A percentile compares a stretch with the other conserved stretches of the same genome.
Evolutionary conservation across 176 grass and related monocot species (phyloP).

Genomic region (Musa itinerans): DNA sequence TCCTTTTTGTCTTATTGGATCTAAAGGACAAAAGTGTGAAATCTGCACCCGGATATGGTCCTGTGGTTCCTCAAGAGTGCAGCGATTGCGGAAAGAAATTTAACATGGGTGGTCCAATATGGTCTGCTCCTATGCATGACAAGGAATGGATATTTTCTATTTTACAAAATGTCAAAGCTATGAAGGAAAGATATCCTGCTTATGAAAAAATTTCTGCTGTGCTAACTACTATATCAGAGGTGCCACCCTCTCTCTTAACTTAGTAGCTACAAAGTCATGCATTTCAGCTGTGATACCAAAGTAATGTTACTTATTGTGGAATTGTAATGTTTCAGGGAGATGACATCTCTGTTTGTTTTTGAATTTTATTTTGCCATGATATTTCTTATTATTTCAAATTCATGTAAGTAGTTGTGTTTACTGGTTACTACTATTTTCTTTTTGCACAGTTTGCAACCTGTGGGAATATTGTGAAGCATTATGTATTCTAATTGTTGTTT

Average conservation of each 20-base stretch:
- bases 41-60: constrained; percentile 76
- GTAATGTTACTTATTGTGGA: no score
- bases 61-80: constrained; percentile 87
- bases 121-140: constrained; percentile 94
- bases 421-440: no score
- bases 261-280: background rate
- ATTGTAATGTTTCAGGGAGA: no score
- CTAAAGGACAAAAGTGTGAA: constrained; percentile 72
- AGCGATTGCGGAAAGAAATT: constrained; percentile 77
- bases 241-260: constrained; percentile 12
- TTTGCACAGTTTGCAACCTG: no score
- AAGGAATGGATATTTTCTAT: constrained; percentile 90
- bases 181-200: constrained; percentile 88
- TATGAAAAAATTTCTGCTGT: constrained; percentile 83
- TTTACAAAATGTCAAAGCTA: constrained; percentile 48
- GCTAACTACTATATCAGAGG: constrained; percentile 79
- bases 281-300: background rate
- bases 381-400: no score
- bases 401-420: no score
- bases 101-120: constrained; percentile 91
- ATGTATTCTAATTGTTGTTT: no score
- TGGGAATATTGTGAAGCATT: no score
- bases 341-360: no score
- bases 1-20: constrained; percentile 21
- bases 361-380: no score